Evolutionary conservation across 352 stramenopile genomes (phyloP).

Genomic region (Plasmopara muralis): DNA sequence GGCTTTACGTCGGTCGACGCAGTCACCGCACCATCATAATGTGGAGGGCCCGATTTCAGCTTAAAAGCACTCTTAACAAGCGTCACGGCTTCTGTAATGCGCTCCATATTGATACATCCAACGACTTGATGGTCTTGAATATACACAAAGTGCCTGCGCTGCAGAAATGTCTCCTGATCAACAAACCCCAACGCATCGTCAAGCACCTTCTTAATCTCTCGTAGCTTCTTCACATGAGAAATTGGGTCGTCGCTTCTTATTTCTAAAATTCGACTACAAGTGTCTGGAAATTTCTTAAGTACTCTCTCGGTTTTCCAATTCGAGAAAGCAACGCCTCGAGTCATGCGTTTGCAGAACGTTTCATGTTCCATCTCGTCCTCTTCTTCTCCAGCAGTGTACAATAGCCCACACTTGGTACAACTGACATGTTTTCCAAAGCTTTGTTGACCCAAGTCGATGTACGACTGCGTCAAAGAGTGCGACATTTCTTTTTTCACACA

Average conservation of each 20-base stretch:
- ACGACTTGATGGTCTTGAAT: slow-evolving; percentile 51
- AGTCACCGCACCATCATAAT: slow-evolving; percentile 11
- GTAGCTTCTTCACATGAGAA: slow-evolving; percentile 62
- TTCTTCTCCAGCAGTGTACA: slow-evolving; percentile 70
- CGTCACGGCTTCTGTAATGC: slow-evolving; percentile 37
- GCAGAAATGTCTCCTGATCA: slow-evolving; percentile 38
- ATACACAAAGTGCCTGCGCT: slow-evolving; percentile 55
- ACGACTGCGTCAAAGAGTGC: slow-evolving; percentile 37
- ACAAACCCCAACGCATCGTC: slow-evolving; percentile 70
- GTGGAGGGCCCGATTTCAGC: slow-evolving; percentile 3
- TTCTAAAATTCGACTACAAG: slow-evolving; percentile 50
- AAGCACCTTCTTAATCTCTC: slow-evolving; percentile 62
- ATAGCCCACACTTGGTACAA: slow-evolving; percentile 49
- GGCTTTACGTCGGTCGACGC: slow-evolving; percentile 13
- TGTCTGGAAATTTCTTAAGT: slow-evolving; percentile 35
- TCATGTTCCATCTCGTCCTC: slow-evolving; percentile 68
- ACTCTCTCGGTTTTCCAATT: slow-evolving; percentile 68
- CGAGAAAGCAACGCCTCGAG: slow-evolving; percentile 41
- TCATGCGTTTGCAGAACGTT: slow-evolving; percentile 43
- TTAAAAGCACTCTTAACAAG: slow-evolving; percentile 24
- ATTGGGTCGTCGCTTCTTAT: slow-evolving; percentile 44
- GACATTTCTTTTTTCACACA: slow-evolving; percentile 6
- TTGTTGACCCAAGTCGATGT: slow-evolving; percentile 72
- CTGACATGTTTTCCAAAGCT: slow-evolving; percentile 56
- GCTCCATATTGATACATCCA: slow-evolving; percentile 51